Base-by-base conservation (phyloP, 139 green algal species). In the Asterochloris sp. region DNA sequence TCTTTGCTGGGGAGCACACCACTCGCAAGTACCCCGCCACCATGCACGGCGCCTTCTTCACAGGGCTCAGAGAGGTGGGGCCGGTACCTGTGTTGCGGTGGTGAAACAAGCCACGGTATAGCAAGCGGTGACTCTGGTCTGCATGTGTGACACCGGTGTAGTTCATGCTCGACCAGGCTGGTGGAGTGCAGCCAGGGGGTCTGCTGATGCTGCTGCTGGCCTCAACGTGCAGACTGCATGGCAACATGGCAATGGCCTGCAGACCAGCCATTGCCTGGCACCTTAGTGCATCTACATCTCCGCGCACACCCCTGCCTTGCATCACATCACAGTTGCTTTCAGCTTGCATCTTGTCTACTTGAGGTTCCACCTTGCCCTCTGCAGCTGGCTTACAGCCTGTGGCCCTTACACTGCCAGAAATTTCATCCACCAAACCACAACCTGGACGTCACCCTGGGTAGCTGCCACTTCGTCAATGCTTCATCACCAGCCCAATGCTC, bases 21-120 rank as follows among this genome's bases (percentile, higher is more conserved):
- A 97, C 83, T 14, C 74, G 87, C 28, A 94, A 94, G 84, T 94
- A 96, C 86, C 96, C 96, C 2, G 96, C 97, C 73, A 99, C 97
- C 47, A 99, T 99, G 96, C 97, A 99, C 82, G 97, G 97, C 17
- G 97, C 97, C 29, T 98, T 96, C 86, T 69, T 92, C 26, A 92
- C 90, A 0, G 96, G 96, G 26, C 21, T 79, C 17, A 78, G 82
- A 47, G 82, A 78, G 76, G 76, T 79, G 17, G 13, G 69, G 19
- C 23, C 11, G 13, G 24, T 47, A 4, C 21, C 14, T 74, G 71
- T 2, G 71, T 76, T 79, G 74, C 10, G 74, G 17, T 64, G 26
- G 13, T 29, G 4, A 2, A 27, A 9, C 62, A 79, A 8, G 23
- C 1, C 4, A 10, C 62, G 4, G 62, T 14, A 16, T 1, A 16